Evolutionary conservation across 2,329 filamentous ascomycete genomes (phyloP).

Genomic region (Teratosphaeria nubilosa): DNA sequence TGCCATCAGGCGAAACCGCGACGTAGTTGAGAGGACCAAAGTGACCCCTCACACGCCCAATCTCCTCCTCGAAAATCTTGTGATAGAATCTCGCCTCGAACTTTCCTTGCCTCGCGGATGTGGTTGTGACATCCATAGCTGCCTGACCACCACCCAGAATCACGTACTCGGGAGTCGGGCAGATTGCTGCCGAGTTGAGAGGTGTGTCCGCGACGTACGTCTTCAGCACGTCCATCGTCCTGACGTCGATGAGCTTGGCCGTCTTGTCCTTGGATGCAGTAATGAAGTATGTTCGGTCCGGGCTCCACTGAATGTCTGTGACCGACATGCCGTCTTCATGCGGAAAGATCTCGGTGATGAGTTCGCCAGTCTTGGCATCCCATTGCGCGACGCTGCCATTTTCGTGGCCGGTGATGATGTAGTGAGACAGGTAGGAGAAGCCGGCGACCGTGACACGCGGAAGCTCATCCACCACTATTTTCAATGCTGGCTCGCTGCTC

Average conservation of each 20-base stretch:
- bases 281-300: constrained; percentile 95
- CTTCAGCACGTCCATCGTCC: constrained; percentile 85
- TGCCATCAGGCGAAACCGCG: constrained; percentile 82
- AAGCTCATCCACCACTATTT: constrained; percentile 79
- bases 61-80: constrained; percentile 98
- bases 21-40: constrained; percentile 97
- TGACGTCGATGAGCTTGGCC: constrained; percentile 79
- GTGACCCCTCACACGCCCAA: constrained; percentile 91
- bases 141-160: constrained; percentile 97
- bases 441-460: constrained; percentile 96
- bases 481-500: constrained; percentile 68
- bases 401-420: constrained; percentile 96
- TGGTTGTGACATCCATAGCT: constrained; percentile 97
- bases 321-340: constrained; percentile 79
- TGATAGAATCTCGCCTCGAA: constrained; percentile 99
- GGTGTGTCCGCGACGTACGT: constrained; percentile 87
- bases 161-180: constrained; percentile 92
- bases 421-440: constrained; percentile 89
- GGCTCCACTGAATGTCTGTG: constrained; percentile 89
- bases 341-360: constrained; percentile 67
- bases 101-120: constrained; percentile 87
- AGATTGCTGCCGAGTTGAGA: constrained; percentile 90
- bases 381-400: constrained; percentile 86
- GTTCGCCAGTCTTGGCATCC: constrained; percentile 83
- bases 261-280: constrained; percentile 97